Percentiles rank a stretch among this genome's conserved stretches.
phyloP scores from a whole-genome alignment of 164 flowering plant species.

The Vitis labrusca region DNA sequence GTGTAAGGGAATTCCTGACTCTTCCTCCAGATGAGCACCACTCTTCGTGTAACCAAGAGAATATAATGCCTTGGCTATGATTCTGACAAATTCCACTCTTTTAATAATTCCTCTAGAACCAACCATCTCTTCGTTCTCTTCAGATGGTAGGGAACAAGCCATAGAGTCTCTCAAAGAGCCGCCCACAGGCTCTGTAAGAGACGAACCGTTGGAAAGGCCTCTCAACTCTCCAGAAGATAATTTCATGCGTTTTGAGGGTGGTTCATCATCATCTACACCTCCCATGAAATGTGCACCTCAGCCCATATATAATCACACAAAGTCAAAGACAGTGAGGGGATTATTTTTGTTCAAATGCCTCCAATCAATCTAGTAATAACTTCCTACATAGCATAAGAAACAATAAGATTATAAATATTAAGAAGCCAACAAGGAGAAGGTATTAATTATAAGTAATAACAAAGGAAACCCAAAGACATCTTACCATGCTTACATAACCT shows the following conservation, averaged over 20 bases:
- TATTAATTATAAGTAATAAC: too few relatives aligned
- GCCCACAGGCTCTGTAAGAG: conserved; percentile 36
- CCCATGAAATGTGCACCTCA: conserved; percentile 91
- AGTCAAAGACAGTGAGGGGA: conserved; percentile 2
- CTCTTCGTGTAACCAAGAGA: conserved; percentile 73
- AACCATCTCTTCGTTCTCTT: conserved; percentile 61
- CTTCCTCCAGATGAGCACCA: conserved; percentile 79
- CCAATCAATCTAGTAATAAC: conserved; percentile 3
- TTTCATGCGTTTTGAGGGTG: conserved; percentile 81
- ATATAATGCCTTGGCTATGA: conserved; percentile 69
- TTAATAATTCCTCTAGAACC: conserved; percentile 70
- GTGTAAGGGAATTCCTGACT: conserved; percentile 81
- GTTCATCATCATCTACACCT: conserved; percentile 83
- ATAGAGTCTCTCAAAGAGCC: conserved; percentile 58
- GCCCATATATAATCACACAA: conserved; percentile 61
- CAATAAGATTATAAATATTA: not conserved
- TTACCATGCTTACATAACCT: not conserved
- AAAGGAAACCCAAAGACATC: not conserved
- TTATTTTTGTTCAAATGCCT: not conserved
- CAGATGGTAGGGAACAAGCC: conserved; percentile 67
- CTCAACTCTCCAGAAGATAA: conserved; percentile 39
- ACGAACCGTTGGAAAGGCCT: conserved; percentile 39
- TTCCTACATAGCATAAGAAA: conserved; percentile 8
- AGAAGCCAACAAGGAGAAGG: not conserved
- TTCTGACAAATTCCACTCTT: conserved; percentile 65